phyloP scores from a whole-genome alignment of 208 protist genomes.

The Paratrypanosoma confusum region DNA sequence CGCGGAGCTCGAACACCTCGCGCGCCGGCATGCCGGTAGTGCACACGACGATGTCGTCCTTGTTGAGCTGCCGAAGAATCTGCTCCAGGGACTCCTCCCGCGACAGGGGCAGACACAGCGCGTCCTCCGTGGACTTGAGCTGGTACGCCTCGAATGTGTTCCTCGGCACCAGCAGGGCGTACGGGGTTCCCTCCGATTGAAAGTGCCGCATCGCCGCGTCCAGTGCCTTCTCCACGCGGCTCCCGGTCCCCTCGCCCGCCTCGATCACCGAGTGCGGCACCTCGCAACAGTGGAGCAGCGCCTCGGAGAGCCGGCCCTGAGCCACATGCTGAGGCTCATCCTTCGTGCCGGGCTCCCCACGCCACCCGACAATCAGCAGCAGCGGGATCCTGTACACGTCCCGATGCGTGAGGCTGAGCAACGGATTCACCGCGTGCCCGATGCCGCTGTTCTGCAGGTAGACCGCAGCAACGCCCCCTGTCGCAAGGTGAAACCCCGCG shows the following conservation, averaged over 20 bases:
- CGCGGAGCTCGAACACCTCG: conserved; percentile 52
- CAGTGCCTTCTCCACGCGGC: conserved; percentile 28
- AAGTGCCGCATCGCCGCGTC: conserved; percentile 55
- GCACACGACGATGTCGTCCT: conserved; percentile 60
- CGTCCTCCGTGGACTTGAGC: conserved; percentile 8
- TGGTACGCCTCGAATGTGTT: conserved; percentile 36
- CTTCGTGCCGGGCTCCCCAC: conserved; percentile 49
- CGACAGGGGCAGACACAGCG: conserved; percentile 28
- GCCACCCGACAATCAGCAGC: conserved; percentile 73
- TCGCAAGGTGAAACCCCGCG: conserved; percentile 73
- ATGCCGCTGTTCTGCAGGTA: conserved; percentile 75
- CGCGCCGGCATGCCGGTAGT: conserved; percentile 51
- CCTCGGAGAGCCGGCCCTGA: conserved; percentile 45
- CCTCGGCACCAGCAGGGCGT: conserved; percentile 57
- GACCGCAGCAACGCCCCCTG: conserved; percentile 45
- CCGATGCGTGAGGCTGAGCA: conserved; percentile 49
- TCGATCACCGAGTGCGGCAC: conserved; percentile 61
- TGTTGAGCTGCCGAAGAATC: conserved; percentile 44
- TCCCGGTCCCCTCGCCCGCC: conserved; percentile 32
- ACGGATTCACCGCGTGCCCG: conserved; percentile 64
- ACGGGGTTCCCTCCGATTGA: conserved; percentile 28
- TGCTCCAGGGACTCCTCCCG: conserved; percentile 51
- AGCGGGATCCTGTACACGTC: conserved; percentile 72
- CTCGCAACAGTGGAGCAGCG: conserved; percentile 32
- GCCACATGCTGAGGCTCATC: conserved; percentile 64